Evolutionary conservation across 2,329 filamentous ascomycete species (phyloP).

Genomic region (Eutypella sp.): DNA sequence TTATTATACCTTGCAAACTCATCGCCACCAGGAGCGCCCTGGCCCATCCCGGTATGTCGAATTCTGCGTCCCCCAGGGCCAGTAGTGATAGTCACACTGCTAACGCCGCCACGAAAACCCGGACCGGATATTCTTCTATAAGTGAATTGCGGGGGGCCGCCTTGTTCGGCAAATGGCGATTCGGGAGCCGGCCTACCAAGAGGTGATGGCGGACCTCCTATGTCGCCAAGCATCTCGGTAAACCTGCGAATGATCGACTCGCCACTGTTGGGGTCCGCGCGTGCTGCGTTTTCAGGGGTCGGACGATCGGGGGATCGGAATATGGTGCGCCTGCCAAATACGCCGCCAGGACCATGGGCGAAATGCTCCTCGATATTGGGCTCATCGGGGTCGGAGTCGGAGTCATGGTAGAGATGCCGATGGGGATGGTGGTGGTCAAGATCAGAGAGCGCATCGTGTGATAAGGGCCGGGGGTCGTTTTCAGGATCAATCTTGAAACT

Average conservation of each 20-base stretch:
- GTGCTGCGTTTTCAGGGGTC: slow-evolving; percentile 8
- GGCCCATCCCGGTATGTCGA: slow-evolving; percentile 8
- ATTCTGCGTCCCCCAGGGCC: slow-evolving; percentile 25
- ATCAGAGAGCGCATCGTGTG: slow-evolving; percentile 29
- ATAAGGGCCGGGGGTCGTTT: slow-evolving; percentile 56
- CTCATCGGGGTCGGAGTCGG: slow-evolving; percentile 54
- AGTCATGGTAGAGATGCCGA: slow-evolving; percentile 22
- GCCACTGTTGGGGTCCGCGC: slow-evolving; percentile 16
- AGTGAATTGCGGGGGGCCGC: slow-evolving; percentile 17
- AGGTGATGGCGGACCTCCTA: slow-evolving; percentile 17
- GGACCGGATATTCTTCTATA: slow-evolving; percentile 31
- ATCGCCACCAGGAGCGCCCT: slow-evolving; percentile 25
- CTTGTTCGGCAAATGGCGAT: slow-evolving; percentile 15
- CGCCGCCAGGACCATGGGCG: slow-evolving; percentile 33
- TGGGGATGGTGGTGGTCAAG: slow-evolving; percentile 11
- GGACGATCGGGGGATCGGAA: slow-evolving; percentile 17
- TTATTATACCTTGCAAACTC: slow-evolving; percentile 47
- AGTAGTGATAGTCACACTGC: slow-evolving; percentile 45
- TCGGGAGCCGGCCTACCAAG: slow-evolving; percentile 21
- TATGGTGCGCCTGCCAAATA: slow-evolving; percentile 35
- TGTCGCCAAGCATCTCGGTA: slow-evolving; percentile 27
- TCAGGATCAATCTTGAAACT: slow-evolving; percentile 43
- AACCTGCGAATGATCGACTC: slow-evolving; percentile 35
- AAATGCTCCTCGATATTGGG: slow-evolving; percentile 52
- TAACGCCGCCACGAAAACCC: slow-evolving; percentile 33